Evolutionary conservation across 148 eudicot species (phyloP).

Genomic region (Talinum fruticosum): DNA sequence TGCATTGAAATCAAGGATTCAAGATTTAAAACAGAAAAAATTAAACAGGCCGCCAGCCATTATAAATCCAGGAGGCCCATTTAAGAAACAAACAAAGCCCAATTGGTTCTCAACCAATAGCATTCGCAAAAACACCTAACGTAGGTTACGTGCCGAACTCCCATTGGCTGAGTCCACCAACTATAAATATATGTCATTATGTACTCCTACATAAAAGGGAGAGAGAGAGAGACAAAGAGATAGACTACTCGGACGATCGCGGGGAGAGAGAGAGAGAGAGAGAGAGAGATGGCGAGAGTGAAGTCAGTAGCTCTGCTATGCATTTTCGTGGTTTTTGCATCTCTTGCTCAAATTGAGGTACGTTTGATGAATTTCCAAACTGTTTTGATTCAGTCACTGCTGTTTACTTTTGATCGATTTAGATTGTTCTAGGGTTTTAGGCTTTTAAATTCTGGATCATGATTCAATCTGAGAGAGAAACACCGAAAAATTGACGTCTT

Average conservation of each 20-base stretch:
- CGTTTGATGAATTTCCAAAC: not conserved
- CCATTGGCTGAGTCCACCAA: constrained; percentile 11
- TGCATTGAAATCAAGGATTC: not conserved
- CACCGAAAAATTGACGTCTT: not conserved
- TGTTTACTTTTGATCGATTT: not conserved
- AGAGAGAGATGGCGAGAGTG: constrained; percentile 41
- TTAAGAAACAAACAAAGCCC: not conserved
- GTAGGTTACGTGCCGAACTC: not conserved
- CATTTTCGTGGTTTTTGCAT: constrained; percentile 39
- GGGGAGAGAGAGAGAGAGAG: constrained; percentile 17
- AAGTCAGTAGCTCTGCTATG: constrained; percentile 35
- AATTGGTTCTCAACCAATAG: constrained; percentile 18
- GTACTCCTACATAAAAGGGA: not conserved
- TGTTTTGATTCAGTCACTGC: not conserved
- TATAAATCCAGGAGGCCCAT: too few species aligned
- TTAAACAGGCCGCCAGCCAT: not conserved
- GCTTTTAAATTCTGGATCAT: constrained; percentile 1
- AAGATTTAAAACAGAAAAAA: too few species aligned
- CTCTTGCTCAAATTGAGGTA: constrained; percentile 60
- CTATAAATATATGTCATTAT: not conserved
- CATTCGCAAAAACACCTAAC: constrained; percentile 4
- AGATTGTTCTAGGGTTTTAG: constrained; percentile 9
- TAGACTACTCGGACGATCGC: constrained; percentile 45
- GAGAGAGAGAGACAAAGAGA: constrained; percentile 14
- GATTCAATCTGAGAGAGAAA: not conserved